phyloP scores from a whole-genome alignment of 78 protist species.

The Anaeramoeba ignava region DNA sequence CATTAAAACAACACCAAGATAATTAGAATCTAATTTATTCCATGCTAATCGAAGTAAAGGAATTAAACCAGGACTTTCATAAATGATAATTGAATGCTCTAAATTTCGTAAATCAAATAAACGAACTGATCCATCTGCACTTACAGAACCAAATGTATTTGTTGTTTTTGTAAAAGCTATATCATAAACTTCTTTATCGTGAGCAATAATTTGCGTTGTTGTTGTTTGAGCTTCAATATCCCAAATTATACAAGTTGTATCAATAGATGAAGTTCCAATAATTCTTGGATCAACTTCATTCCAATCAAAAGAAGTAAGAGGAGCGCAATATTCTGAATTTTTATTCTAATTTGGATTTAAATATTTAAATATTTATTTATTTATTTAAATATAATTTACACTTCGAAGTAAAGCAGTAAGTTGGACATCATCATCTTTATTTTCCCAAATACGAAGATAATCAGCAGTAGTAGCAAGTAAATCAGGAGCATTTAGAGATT shows the following conservation, averaged over 20 bases:
- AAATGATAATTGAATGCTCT: conserved; percentile 90
- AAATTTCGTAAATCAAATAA: conserved; percentile 17
- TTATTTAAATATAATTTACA: background rate
- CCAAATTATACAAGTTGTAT: conserved; percentile 92
- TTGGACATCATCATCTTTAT: background rate
- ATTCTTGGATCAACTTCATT: conserved; percentile 63
- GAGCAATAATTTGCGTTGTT: conserved; percentile 91
- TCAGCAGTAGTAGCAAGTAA: conserved; percentile 89
- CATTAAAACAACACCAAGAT: conserved; percentile 72
- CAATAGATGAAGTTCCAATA: conserved; percentile 73
- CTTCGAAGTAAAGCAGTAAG: background rate
- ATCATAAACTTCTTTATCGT: conserved; percentile 95
- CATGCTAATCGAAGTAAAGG: conserved; percentile 83
- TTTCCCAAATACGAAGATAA: conserved; percentile 77
- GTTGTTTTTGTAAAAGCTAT: conserved; percentile 83
- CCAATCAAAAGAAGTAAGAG: conserved; percentile 97
- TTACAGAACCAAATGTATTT: too few species aligned
- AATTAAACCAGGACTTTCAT: conserved; percentile 58
- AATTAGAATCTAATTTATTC: conserved; percentile 86
- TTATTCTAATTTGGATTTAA: conserved; percentile 46
- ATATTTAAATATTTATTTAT: background rate
- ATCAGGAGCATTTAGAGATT: conserved; percentile 32
- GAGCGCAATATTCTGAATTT: conserved; percentile 85
- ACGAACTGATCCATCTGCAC: too few species aligned
- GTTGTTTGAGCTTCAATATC: conserved; percentile 38